Percentiles rank a stretch among this genome's conserved stretches.
These are phyloP conservation scores for Diutina pseudorugosa DNA, from an alignment of 1,139 yeast genomes.

Conservation along the genomic window DNA sequence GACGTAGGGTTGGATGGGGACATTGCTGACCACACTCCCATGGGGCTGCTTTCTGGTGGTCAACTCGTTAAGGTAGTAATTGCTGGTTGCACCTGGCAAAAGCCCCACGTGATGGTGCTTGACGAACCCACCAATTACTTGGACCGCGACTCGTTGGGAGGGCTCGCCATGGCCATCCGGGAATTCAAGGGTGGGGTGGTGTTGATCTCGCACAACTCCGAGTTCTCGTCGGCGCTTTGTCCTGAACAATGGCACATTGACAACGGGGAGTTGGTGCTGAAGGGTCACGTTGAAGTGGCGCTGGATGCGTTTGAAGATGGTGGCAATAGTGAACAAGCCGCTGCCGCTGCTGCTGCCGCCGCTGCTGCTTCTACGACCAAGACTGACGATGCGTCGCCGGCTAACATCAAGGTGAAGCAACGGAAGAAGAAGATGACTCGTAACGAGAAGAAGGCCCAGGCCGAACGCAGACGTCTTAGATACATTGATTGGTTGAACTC, in stretches of 20 bases:
- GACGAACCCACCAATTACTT: slow-evolving; percentile 98
- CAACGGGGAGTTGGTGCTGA: slow-evolving; percentile 79
- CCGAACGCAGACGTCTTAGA: slow-evolving; percentile 88
- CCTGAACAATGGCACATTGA: slow-evolving; percentile 98
- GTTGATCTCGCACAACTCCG: slow-evolving; percentile 95
- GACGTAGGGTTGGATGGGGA: slow-evolving; percentile 97
- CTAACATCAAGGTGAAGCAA: slow-evolving; percentile 82
- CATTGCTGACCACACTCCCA: slow-evolving; percentile 94
- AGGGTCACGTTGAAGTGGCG: slow-evolving; percentile 70
- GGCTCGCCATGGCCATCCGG: slow-evolving; percentile 91
- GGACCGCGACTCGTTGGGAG: slow-evolving; percentile 96
- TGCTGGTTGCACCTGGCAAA: slow-evolving; percentile 99
- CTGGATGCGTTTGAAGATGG: slow-evolving; percentile 67
- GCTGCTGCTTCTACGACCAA: slow-evolving; percentile 31
- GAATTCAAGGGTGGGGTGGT: slow-evolving; percentile 98
- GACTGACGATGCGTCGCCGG: slow-evolving; percentile 84
- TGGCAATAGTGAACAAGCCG: slow-evolving; percentile 9
- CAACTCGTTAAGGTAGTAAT: slow-evolving; percentile 96
- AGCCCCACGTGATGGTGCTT: slow-evolving; percentile 92
- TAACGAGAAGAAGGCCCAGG: slow-evolving; percentile 86
- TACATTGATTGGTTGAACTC: slow-evolving; percentile 90
- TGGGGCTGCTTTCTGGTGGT: slow-evolving; percentile 96
- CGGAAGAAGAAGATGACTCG: slow-evolving; percentile 96
- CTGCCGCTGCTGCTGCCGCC: slow-evolving; percentile 28
- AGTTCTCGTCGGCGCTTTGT: slow-evolving; percentile 92